Base-by-base conservation (phyloP, 116 monocot genomes). In the Papilionanthe hybrid region DNA sequence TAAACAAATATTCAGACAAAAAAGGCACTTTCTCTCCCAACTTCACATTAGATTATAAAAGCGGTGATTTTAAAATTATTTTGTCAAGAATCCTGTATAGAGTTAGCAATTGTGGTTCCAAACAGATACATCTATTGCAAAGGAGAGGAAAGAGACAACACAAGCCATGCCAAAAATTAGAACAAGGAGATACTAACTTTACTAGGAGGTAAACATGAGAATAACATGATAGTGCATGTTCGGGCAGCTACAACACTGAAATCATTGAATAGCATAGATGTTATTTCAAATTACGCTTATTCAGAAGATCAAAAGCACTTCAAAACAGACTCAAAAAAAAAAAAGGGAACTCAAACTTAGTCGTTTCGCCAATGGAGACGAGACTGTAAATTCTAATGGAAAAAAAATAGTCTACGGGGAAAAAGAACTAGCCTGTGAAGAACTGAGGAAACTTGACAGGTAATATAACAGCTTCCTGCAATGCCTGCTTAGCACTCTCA, bases 401-500 rank as follows among this genome's bases (percentile, higher is more conserved):
- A 69, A 69, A n/a, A 9, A 7, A 15, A 69, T 4, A 65, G 32
- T 13, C 2, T 17, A 69, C 1, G 28, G 30, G 15, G 69, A n/a
- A 73, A 73, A 19, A n/a, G 4, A 43, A 73, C 80, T 20, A 49
- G 92, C 93, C 94, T 23, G 98, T 98, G 79, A 98, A 98, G 82
- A 98, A 98, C 85, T 98, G 98, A 2, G 98, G 98, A 77, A 94
- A 98, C 81, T 94, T 98, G 81, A 98, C 98, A 2, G 98, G 98
- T 43, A 98, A 86, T 50, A 98, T 98, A 17, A 98, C 98, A 2
- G 98, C 98, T 86, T 94, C 98, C 85, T 98, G 94, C 82, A 98
- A 75, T 5, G 98, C 98, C 84, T 98, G 98, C 88, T 98, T 98
- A 63, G 98, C 98, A 65, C 98, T 91, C 84, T 98, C 98, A 0